phyloP scores from a whole-genome alignment of 2,329 filamentous ascomycete species.

The Fusarium euwallaceae region DNA sequence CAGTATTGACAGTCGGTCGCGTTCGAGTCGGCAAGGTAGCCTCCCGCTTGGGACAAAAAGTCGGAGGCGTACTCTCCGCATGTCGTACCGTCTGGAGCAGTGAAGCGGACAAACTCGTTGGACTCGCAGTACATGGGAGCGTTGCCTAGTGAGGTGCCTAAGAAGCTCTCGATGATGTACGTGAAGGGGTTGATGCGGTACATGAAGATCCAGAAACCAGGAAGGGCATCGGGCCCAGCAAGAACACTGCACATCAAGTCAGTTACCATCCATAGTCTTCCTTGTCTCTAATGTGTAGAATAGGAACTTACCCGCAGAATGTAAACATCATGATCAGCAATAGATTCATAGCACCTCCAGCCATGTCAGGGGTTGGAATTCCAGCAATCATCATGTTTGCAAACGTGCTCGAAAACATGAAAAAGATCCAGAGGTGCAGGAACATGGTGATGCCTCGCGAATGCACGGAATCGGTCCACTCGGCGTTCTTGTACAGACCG shows the following conservation, averaged over 20 bases:
- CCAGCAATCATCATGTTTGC: conserved; percentile 53
- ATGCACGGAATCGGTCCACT: neutral
- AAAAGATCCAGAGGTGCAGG: neutral
- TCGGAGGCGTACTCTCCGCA: neutral
- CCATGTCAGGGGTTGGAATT: conserved; percentile 73
- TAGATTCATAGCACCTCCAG: conserved; percentile 73
- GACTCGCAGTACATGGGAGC: neutral
- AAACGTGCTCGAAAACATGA: conserved; percentile 34
- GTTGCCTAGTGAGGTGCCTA: neutral
- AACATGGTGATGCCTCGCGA: neutral
- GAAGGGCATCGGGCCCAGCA: neutral
- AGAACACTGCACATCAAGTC: conserved; percentile 27
- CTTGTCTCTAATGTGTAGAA: neutral
- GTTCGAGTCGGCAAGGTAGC: neutral
- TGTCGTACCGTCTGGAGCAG: neutral
- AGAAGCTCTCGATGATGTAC: neutral
- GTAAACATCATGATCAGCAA: conserved; percentile 43
- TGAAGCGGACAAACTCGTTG: neutral
- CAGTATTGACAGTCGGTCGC: neutral
- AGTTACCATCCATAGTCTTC: neutral
- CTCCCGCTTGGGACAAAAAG: neutral
- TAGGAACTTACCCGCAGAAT: neutral
- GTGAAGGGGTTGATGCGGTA: neutral
- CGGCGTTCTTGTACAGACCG: neutral
- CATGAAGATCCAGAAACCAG: neutral